Evolutionary conservation across 441 rosid genomes (phyloP), one percentile per base, ranked within the genome.

Genomic region (Daphne laureola): DNA sequence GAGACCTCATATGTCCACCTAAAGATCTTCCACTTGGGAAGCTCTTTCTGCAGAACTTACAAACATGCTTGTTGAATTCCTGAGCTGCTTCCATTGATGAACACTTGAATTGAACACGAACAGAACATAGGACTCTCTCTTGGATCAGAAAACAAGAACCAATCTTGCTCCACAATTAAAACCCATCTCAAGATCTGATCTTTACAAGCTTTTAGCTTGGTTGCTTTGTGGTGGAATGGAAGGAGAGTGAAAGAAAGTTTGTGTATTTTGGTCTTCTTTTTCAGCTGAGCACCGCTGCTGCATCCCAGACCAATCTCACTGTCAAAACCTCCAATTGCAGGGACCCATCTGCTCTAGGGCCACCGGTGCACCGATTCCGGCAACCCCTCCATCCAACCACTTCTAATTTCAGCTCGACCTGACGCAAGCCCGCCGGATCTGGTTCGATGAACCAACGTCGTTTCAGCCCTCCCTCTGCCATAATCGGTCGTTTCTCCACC

Each of bases 1-100:
- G 78, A 61, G 78, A 74, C 68, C 72, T 67, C 75, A 70, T 74
- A 62, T 70, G 78, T 47, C 78, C 78, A 17, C 78, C 75, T 57
- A 74, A 62, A 49, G 73, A 70, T 67, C 78, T 74, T 2, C 78
- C 73, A 47, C 74, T 57, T 4, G 69, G 65, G 67, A 74, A 70
- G 54, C 67, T 67, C 53, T 70, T 70, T 68, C 51, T 58, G 64
- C 78, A 74, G 41, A 74, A 63, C 58, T 67, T 70, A 60, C 78
- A 70, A 31, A 23, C 64, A 63, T 69, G 72, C 56, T 73, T 63
- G 11, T 31, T 31, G 12, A 63, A 43, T 63, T 63, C 64, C 47
- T 46, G 56, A 57, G 61, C 70, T 47, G 54, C 70, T 48, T 67
- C 75, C 74, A 66, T 73, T 46, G 58, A 36, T 43, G 38, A 25